These are phyloP conservation scores for Paramecium primaurelia DNA, from an alignment of 73 alveolate species.

Conservation along the genomic window DNA sequence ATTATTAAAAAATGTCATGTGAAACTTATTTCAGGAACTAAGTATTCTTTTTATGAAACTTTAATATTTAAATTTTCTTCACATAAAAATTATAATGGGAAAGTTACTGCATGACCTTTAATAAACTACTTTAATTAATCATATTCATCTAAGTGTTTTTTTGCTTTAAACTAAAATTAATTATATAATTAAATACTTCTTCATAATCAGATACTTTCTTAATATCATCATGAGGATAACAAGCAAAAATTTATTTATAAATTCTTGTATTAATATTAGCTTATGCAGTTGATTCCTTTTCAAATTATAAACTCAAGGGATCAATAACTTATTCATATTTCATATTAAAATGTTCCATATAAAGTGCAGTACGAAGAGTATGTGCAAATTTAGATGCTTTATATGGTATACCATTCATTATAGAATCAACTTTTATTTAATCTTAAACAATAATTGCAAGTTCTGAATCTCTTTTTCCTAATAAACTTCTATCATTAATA, in stretches of 20 bases:
- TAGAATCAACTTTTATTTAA: neutral
- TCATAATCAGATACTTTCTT: constrained; percentile 2
- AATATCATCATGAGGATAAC: constrained; percentile 86
- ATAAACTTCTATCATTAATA: constrained; percentile 92
- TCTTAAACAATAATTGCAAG: constrained; percentile 73
- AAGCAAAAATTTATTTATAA: constrained; percentile 81
- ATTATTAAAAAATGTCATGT: neutral
- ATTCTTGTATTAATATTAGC: constrained; percentile 77
- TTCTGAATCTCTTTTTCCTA: constrained; percentile 94
- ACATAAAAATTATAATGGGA: constrained; percentile 70
- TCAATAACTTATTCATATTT: constrained; percentile 69
- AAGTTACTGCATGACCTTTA: constrained; percentile 65
- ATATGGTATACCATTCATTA: constrained; percentile 41
- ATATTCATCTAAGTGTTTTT: neutral
- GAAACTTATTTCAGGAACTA: constrained; percentile 41
- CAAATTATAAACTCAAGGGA: constrained; percentile 72
- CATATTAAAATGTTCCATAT: constrained; percentile 91
- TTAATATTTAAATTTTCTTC: constrained; percentile 62
- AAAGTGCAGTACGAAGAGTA: constrained; percentile 65
- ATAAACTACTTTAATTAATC: neutral
- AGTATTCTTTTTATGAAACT: constrained; percentile 48
- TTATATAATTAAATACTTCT: neutral
- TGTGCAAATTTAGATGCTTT: constrained; percentile 65
- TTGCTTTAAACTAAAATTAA: constrained; percentile 33
- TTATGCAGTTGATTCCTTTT: constrained; percentile 51